These are phyloP conservation scores for Strombidium stylifer DNA, from an alignment of 73 alveolate species.

Conservation along the genomic window DNA sequence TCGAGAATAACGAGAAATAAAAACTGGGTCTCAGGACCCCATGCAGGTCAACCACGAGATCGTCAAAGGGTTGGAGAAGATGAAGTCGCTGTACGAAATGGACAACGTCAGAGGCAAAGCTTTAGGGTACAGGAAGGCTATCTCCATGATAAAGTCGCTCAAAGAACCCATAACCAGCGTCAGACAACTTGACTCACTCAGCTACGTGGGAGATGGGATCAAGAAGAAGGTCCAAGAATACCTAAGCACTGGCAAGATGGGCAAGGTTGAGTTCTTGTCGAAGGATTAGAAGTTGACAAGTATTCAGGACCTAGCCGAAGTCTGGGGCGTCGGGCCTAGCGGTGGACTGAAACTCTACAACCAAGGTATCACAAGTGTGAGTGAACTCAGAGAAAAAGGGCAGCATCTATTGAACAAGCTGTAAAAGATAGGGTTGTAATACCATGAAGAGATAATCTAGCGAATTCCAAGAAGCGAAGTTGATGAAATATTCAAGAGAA, in stretches of 20 bases:
- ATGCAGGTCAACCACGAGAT: conserved; percentile 40
- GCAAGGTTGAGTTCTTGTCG: conserved; percentile 68
- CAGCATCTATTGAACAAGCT: conserved; percentile 63
- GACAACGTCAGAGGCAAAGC: conserved; percentile 72
- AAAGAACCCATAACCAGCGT: conserved; percentile 51
- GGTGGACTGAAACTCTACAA: conserved; percentile 83
- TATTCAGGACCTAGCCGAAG: conserved; percentile 70
- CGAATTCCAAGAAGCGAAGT: conserved; percentile 95
- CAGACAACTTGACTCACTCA: conserved; percentile 59
- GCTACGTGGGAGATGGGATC: conserved; percentile 82
- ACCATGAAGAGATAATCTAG: conserved; percentile 82
- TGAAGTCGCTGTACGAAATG: conserved; percentile 51
- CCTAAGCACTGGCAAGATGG: conserved; percentile 83
- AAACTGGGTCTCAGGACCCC: no score
- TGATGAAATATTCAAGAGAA: conserved; percentile 63
- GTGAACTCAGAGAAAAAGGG: conserved; percentile 74
- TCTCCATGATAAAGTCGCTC: conserved; percentile 48
- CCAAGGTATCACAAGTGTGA: conserved; percentile 80
- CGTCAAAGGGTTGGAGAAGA: conserved; percentile 47
- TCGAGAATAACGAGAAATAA: no score
- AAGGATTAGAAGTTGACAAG: conserved; percentile 74
- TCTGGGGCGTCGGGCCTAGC: conserved; percentile 95
- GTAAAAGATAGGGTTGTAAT: conserved; percentile 80
- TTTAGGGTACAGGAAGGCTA: conserved; percentile 76
- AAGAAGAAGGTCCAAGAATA: conserved; percentile 89